phyloP scores from a whole-genome alignment of 1,284 basidiomycete species.

The Microbotryum intermedium region DNA sequence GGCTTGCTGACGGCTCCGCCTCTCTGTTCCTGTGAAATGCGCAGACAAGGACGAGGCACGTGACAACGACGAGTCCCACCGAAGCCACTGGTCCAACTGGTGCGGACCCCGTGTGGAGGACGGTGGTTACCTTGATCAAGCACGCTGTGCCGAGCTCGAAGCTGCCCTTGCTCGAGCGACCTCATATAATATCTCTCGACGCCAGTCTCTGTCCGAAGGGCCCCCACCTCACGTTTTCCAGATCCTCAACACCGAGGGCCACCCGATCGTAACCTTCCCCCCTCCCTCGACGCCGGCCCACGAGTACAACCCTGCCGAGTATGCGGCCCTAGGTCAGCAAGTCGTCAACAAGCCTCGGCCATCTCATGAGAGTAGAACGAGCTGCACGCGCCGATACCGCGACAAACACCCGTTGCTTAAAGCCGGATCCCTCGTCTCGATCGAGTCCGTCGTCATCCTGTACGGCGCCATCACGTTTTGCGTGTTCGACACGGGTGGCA shows the following conservation, averaged over 20 bases:
- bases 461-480: constrained; percentile 33
- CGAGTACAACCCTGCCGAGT: constrained; percentile 66
- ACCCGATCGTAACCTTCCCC: constrained; percentile 77
- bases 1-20: too few species aligned
- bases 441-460: constrained; percentile 33
- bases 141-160: constrained; percentile 19
- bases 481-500: constrained; percentile 32
- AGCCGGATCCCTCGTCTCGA: constrained; percentile 23
- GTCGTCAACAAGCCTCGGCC: constrained; percentile 56
- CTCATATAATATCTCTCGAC: constrained; percentile 2
- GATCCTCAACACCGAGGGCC: constrained; percentile 55
- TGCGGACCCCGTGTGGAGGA: constrained; percentile 52
- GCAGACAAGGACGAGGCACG: constrained; percentile 48
- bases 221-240: constrained; percentile 60
- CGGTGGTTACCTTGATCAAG: constrained; percentile 21
- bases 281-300: constrained; percentile 42
- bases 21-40: too few species aligned
- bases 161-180: constrained; percentile 13
- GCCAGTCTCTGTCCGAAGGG: background rate
- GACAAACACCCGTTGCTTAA: constrained; percentile 55
- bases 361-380: constrained; percentile 65
- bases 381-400: constrained; percentile 84
- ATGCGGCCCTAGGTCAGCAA: constrained; percentile 68
- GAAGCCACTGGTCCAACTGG: constrained; percentile 86
- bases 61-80: constrained; percentile 70